phyloP scores from a whole-genome alignment of 2,329 filamentous ascomycete genomes.

The Pseudogymnoascus sp. region DNA sequence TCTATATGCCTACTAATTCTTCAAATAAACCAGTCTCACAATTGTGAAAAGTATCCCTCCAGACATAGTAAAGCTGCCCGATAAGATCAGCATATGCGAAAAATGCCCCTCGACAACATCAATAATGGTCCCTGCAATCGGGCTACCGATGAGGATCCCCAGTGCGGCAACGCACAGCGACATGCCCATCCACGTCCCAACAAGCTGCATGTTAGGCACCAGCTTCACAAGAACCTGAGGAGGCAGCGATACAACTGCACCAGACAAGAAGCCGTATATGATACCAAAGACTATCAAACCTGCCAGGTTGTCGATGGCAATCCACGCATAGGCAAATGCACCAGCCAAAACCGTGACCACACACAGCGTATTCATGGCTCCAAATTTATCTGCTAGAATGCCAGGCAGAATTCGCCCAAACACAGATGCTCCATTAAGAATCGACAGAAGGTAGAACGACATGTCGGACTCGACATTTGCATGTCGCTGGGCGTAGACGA shows the following conservation, averaged over 20 bases:
- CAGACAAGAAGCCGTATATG: slow-evolving; percentile 62
- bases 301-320: slow-evolving; percentile 43
- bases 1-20: background rate
- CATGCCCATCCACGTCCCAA: slow-evolving; percentile 16
- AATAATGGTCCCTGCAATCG: slow-evolving; percentile 15
- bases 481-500: slow-evolving; percentile 30
- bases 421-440: slow-evolving; percentile 43
- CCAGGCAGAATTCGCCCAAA: slow-evolving; percentile 50
- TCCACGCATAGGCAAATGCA: slow-evolving; percentile 32
- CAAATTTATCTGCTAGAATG: slow-evolving; percentile 43
- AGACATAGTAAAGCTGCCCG: background rate
- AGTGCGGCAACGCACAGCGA: slow-evolving; percentile 7
- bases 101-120: background rate
- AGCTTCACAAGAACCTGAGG: slow-evolving; percentile 30
- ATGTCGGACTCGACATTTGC: slow-evolving; percentile 39
- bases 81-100: background rate
- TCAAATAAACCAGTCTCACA: background rate
- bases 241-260: slow-evolving; percentile 54
- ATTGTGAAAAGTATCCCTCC: background rate
- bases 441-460: slow-evolving; percentile 40
- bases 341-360: slow-evolving; percentile 39
- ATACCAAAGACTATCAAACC: slow-evolving; percentile 55
- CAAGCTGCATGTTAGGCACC: slow-evolving; percentile 8
- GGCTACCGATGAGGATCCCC: slow-evolving; percentile 14
- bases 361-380: slow-evolving; percentile 46